These are phyloP conservation scores for Jamesozyma piceae DNA, from an alignment of 805 yeast species.

Conservation along the genomic window DNA sequence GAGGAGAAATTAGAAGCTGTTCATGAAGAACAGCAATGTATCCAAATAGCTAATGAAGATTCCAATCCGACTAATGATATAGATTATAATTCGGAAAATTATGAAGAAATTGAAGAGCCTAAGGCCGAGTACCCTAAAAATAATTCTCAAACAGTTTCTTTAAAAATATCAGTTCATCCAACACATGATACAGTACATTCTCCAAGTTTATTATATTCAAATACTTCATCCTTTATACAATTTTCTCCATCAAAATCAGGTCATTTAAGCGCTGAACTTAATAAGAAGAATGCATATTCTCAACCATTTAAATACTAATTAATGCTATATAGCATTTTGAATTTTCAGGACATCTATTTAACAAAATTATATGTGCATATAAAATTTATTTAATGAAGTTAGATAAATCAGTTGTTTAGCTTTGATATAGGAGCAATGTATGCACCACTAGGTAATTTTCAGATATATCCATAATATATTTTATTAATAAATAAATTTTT, in stretches of 20 bases:
- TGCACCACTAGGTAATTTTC: no score
- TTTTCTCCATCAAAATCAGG: slow-evolving; percentile 21
- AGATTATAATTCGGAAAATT: background rate
- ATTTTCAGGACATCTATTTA: background rate
- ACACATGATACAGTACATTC: slow-evolving; percentile 1
- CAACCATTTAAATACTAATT: slow-evolving; percentile 23
- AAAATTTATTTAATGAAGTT: no score
- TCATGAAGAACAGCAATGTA: background rate
- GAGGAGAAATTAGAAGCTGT: background rate
- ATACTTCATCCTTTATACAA: slow-evolving; percentile 9
- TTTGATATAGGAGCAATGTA: no score
- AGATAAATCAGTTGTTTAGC: no score
- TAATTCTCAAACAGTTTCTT: no score
- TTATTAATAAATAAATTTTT: no score
- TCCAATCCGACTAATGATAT: background rate
- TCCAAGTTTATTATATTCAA: slow-evolving; percentile 1
- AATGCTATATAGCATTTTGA: background rate
- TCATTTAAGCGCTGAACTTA: slow-evolving; percentile 14
- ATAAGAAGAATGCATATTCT: slow-evolving; percentile 25
- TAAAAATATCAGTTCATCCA: no score
- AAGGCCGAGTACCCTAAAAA: background rate
- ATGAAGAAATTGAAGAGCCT: background rate
- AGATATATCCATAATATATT: no score
- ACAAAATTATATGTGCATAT: no score
- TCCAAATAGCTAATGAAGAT: no score